Percentiles rank a stretch among this genome's conserved stretches.
Conservation (phyloP, 2,329 filamentous ascomycete genomes). For the Zalaria sp. region DNA sequence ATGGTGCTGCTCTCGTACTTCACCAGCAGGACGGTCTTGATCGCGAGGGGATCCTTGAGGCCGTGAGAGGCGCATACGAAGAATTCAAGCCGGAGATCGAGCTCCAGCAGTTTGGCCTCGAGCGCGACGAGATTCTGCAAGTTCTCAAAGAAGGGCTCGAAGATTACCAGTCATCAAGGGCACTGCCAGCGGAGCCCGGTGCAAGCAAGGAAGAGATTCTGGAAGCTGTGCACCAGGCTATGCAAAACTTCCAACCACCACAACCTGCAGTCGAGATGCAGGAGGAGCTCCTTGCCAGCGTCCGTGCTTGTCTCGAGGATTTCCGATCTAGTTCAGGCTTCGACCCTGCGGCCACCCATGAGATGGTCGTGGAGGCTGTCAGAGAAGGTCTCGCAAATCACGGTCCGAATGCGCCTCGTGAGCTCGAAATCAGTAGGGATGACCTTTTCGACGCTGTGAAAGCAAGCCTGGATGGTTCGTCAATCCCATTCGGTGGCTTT, state of each 20-base stretch:
- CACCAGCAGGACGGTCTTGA: constrained; percentile 20
- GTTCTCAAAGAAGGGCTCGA: constrained; percentile 77
- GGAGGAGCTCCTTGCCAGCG: constrained; percentile 71
- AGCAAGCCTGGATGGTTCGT: constrained; percentile 39
- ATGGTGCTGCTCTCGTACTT: constrained; percentile 32
- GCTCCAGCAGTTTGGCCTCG: constrained; percentile 76
- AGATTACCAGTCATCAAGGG: constrained; percentile 48
- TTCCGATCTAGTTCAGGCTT: constrained; percentile 44
- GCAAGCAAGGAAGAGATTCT: constrained; percentile 66
- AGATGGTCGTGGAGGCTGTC: constrained; percentile 43
- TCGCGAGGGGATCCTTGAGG: constrained; percentile 68
- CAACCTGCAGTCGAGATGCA: constrained; percentile 55
- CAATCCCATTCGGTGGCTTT: constrained; percentile 36
- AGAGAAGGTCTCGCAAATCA: constrained; percentile 41
- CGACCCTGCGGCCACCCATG: constrained; percentile 34
- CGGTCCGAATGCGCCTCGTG: constrained; percentile 22
- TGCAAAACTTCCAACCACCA: constrained; percentile 68
- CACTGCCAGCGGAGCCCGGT: constrained; percentile 27
- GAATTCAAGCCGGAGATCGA: constrained; percentile 89
- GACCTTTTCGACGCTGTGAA: constrained; percentile 46
- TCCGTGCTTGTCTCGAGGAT: constrained; percentile 75
- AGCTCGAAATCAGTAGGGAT: constrained; percentile 34
- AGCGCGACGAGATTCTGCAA: constrained; percentile 76
- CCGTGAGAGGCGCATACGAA: constrained; percentile 84
- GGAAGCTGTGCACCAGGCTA: constrained; percentile 68